phyloP scores from a whole-genome alignment of 345 rosid species.

The Populus deltoides region DNA sequence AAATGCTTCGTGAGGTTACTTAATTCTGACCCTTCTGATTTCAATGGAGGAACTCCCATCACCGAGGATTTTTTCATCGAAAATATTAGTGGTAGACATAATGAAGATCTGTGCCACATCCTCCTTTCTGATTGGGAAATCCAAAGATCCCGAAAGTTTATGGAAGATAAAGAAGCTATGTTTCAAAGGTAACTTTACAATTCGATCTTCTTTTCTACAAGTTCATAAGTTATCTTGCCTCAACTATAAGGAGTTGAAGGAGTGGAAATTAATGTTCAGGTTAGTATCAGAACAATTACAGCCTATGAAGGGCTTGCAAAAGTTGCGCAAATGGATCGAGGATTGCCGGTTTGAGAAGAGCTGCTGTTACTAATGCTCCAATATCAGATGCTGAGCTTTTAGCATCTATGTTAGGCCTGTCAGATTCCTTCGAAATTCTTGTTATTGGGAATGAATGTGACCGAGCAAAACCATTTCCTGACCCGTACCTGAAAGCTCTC shows the following conservation, averaged over 20 bases:
- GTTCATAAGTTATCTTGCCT: neutral
- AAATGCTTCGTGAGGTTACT: conserved; percentile 66
- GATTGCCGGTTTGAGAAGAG: conserved; percentile 79
- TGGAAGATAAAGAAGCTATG: conserved; percentile 76
- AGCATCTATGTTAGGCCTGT: conserved; percentile 66
- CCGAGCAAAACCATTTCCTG: conserved; percentile 77
- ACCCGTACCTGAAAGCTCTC: conserved; percentile 80
- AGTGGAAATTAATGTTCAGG: conserved; percentile 32
- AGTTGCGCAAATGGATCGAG: conserved; percentile 76
- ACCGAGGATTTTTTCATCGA: conserved; percentile 62
- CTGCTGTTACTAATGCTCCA: conserved; percentile 96
- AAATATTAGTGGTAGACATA: conserved; percentile 78
- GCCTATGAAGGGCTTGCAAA: conserved; percentile 60
- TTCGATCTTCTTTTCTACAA: neutral
- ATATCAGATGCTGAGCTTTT: conserved; percentile 74
- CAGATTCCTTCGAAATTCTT: conserved; percentile 70
- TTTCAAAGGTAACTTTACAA: conserved; percentile 53
- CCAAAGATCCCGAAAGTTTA: conserved; percentile 52
- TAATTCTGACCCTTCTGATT: conserved; percentile 3
- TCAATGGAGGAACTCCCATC: conserved; percentile 74
- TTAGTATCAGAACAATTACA: conserved; percentile 58
- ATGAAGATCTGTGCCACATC: conserved; percentile 51
- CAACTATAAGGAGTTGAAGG: neutral
- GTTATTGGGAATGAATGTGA: conserved; percentile 74
- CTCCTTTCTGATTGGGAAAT: conserved; percentile 68